Evolutionary conservation across 306 rosid genomes (phyloP), one percentile per base, ranked within the genome.

Genomic region (Adenanthera pavonina): DNA sequence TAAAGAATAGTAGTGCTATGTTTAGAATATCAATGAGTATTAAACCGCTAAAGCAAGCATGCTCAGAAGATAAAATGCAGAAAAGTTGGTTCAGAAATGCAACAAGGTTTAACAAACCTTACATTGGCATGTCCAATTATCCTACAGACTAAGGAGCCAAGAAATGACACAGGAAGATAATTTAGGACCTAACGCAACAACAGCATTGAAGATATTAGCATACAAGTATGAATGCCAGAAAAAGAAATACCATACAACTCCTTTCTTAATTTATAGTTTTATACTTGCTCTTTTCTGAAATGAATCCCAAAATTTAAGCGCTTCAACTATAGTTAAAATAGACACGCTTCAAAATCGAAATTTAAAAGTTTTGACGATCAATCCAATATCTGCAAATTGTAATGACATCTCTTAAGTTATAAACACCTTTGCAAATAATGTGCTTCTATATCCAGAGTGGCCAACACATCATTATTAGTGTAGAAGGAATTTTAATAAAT

Each of bases 61-160:
- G 13, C n/a, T 61, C 68, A 4, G 68, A 30, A 61, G 17, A 33
- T 17, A 61, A 48, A 54, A 14, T 40, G 43, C 12, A 51, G 33
- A 36, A 52, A 52, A 61, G 30, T 59, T 38, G 78, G 68, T 67
- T 85, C 76, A 48, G 56, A 72, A 47, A 77, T 41, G 62, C 54
- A 38, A 64, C 19, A n/a, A 75, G 60, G 82, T 34, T 52, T 41
- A 81, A 68, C 77, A 78, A 68, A 81, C 59, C 33, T 48, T 5
- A 66, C 62, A 34, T n/a, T 0, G n/a, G 12, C 43, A 66, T 36
- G 19, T 40, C 75, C 33, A 76, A 35, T 70, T 48, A 71, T 30
- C 12, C 62, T 48, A 54, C 68, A 52, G 12, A 49, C 38, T 52
- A 61, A 62, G 64, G 43, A 76, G 35, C 44, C 8, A 44, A 30